These are phyloP conservation scores for Carallia brachiata DNA, from an alignment of 345 rosid genomes.

Conservation along the genomic window DNA sequence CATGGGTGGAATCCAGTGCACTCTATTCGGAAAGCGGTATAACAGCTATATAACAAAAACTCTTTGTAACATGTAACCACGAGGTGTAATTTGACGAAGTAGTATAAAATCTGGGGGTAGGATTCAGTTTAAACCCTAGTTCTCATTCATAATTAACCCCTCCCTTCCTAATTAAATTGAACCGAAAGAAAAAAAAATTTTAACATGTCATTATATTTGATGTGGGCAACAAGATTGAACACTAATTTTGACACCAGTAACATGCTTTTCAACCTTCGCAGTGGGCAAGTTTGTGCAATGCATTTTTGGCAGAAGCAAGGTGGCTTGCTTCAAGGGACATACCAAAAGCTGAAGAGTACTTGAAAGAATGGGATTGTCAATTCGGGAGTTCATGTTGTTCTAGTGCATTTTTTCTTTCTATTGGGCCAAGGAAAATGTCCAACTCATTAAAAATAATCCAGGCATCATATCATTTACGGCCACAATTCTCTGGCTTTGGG, in stretches of 20 bases:
- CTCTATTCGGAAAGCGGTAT: slow-evolving; percentile 39
- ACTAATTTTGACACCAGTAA: background rate
- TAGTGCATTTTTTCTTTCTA: slow-evolving; percentile 50
- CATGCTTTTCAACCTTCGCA: slow-evolving; percentile 5
- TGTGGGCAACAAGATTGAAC: too few species aligned
- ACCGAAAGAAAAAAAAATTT: too few species aligned
- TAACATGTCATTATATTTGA: too few species aligned
- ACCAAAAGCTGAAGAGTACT: slow-evolving; percentile 44
- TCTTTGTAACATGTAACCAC: too few species aligned
- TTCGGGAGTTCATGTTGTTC: slow-evolving; percentile 47
- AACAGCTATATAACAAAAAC: too few species aligned
- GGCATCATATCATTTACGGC: slow-evolving; percentile 37
- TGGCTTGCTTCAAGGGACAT: slow-evolving; percentile 45
- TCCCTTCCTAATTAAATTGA: too few species aligned
- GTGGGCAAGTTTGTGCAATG: slow-evolving; percentile 55
- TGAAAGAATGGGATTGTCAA: slow-evolving; percentile 56
- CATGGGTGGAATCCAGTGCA: slow-evolving; percentile 39
- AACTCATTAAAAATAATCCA: slow-evolving; percentile 34
- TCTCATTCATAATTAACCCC: too few species aligned
- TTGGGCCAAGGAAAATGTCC: slow-evolving; percentile 37
- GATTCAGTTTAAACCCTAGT: too few species aligned
- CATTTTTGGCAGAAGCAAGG: slow-evolving; percentile 58
- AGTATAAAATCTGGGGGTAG: too few species aligned
- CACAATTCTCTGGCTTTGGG: slow-evolving; percentile 45
- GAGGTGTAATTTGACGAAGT: too few species aligned